Evolutionary conservation across 805 yeast species (phyloP).

Genomic region (Myxozyma lipomycoides): DNA sequence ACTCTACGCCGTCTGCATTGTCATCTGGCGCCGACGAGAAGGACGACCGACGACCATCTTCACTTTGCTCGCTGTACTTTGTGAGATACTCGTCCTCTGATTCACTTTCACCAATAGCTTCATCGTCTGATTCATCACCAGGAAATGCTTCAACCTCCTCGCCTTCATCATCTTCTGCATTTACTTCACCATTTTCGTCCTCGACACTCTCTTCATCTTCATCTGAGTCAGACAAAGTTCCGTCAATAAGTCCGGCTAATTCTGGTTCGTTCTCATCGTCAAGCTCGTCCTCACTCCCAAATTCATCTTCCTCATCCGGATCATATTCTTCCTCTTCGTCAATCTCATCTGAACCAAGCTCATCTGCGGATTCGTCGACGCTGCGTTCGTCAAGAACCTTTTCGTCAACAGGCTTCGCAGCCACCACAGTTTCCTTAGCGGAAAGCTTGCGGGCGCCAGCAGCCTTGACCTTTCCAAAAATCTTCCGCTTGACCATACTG

Average conservation of each 20-base stretch:
- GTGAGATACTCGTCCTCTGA: constrained; percentile 13
- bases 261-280: constrained; percentile 31
- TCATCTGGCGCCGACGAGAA: constrained; percentile 13
- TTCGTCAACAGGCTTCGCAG: constrained; percentile 36
- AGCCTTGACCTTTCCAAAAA: background rate
- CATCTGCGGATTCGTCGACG: constrained; percentile 39
- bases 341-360: constrained; percentile 32
- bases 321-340: constrained; percentile 5
- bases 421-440: constrained; percentile 11
- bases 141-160: constrained; percentile 39
- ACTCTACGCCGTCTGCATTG: constrained; percentile 11
- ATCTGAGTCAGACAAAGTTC: constrained; percentile 20
- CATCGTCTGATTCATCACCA: constrained; percentile 28
- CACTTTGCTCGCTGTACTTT: constrained; percentile 12
- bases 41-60: constrained; percentile 20
- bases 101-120: constrained; percentile 8
- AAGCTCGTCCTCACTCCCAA: constrained; percentile 11
- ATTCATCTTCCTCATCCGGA: constrained; percentile 13
- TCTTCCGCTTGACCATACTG: background rate
- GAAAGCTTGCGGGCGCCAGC: background rate
- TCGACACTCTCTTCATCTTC: constrained; percentile 23
- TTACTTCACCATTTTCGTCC: constrained; percentile 48
- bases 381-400: constrained; percentile 30
- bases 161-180: constrained; percentile 36
- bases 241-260: constrained; percentile 27